Evolutionary conservation across 2,329 filamentous ascomycete species (phyloP), one percentile per base, ranked within the genome.

Genomic region (Lecanoromycetidae sp.): DNA sequence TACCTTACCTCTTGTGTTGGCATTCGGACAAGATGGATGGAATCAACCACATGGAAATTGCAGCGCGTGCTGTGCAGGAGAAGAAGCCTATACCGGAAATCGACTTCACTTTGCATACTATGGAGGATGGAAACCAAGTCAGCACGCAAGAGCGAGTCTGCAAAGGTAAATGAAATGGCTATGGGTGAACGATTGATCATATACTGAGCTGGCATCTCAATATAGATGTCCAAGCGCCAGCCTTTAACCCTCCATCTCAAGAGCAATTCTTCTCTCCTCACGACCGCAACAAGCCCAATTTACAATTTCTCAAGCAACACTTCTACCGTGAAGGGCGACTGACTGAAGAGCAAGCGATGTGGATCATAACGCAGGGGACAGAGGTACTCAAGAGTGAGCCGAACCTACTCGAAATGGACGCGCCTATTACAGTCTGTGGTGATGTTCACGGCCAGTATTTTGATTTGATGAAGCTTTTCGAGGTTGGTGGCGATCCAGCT

Each of bases 401-500:
- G 55, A 98, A 96, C 66, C 73, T 98, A 55, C 75, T 98, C 57
- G 91, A 98, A 73, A 98, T 98, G 91, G 91, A 98, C 66, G 91
- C 91, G 33, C 91, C 91, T 52, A 98, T 98, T 62, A 98, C 91
- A 8, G 91, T 98, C 42, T 98, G 91, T 61, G 91, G 91, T 63
- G 91, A 98, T 61, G 88, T 98, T 46, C 91, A 98, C 67, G 91
- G 91, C 57, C 91, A 98, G 70, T 98, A 96, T 71, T 98, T 94
- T 66, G 91, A 98, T 66, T 70, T 98, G 62, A 98, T 98, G 91
- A 98, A 98, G 74, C 76, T 98, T 27, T 98, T 98, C 61, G 91
- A 98, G 67, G 91, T 98, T 43, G 91, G 91, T 56, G 91, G 91
- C 55, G 91, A 98, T 65, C 91, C 91, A 33, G 79, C 90, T 45